Conservation (phyloP, 441 rosid genomes). For the Syzygium syzygioides region DNA sequence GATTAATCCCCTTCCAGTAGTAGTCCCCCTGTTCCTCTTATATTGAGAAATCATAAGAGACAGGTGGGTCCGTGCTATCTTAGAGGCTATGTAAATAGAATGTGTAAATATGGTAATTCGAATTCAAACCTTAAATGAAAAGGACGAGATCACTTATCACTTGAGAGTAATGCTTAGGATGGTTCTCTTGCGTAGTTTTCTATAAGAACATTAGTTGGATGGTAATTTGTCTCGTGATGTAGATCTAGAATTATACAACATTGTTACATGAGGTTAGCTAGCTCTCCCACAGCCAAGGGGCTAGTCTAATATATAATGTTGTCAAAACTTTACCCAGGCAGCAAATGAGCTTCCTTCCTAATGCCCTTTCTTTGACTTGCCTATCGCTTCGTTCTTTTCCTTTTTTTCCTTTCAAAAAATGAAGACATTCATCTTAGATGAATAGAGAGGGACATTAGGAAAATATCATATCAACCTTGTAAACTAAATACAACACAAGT, state of each 20-base stretch:
- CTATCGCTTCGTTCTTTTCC: neutral
- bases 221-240: neutral
- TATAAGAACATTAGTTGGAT: neutral
- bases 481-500: neutral
- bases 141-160: neutral
- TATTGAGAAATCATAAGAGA: neutral
- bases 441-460: neutral
- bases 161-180: neutral
- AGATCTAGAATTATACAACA: neutral
- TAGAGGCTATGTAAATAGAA: neutral
- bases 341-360: neutral
- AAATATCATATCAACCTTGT: neutral
- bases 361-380: neutral
- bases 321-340: neutral
- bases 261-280: neutral
- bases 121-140: neutral
- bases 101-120: fast-evolving
- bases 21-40: neutral
- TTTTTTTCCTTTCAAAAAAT: neutral
- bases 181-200: neutral
- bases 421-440: neutral
- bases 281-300: neutral
- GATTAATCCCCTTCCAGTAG: neutral
- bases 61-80: neutral
- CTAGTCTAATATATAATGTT: neutral